phyloP scores from a whole-genome alignment of 768 basidiomycete genomes.

The Amyloporia xantha region DNA sequence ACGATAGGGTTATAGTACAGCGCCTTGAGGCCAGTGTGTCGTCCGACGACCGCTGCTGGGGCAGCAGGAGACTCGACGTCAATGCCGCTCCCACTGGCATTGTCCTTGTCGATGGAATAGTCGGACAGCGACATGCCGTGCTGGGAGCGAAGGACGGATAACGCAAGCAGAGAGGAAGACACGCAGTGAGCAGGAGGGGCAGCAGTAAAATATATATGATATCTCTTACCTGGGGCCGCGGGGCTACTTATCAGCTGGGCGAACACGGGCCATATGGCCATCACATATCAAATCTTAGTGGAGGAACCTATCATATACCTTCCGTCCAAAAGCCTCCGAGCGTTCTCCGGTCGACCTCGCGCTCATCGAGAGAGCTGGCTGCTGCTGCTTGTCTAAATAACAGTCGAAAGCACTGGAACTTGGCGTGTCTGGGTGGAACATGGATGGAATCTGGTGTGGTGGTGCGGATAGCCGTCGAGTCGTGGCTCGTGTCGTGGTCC shows the following conservation, averaged over 20 bases:
- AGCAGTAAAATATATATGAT: neutral
- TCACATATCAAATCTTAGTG: neutral
- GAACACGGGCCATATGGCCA: neutral
- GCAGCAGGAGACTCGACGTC: conserved; percentile 3
- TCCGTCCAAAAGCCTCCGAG: too few species aligned
- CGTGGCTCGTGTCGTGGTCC: too few species aligned
- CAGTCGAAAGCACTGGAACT: too few species aligned
- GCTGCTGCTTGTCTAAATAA: too few species aligned
- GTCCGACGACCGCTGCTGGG: conserved; percentile 30
- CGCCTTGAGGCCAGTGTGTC: conserved; percentile 45
- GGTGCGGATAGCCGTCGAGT: too few species aligned
- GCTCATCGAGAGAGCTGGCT: too few species aligned
- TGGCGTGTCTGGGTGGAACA: too few species aligned
- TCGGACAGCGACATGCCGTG: conserved; percentile 4
- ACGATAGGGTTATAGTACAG: conserved; percentile 53
- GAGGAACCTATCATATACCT: neutral
- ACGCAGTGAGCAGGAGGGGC: neutral
- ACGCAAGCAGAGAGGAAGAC: neutral
- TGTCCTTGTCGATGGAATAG: conserved; percentile 5
- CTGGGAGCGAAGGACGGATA: neutral
- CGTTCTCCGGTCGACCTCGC: too few species aligned
- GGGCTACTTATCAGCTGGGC: neutral
- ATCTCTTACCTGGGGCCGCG: neutral
- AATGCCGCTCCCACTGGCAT: conserved; percentile 1
- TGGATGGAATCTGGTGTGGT: too few species aligned